Evolutionary conservation across 345 rosid genomes (phyloP).

Genomic region (Melastoma malabathricum): DNA sequence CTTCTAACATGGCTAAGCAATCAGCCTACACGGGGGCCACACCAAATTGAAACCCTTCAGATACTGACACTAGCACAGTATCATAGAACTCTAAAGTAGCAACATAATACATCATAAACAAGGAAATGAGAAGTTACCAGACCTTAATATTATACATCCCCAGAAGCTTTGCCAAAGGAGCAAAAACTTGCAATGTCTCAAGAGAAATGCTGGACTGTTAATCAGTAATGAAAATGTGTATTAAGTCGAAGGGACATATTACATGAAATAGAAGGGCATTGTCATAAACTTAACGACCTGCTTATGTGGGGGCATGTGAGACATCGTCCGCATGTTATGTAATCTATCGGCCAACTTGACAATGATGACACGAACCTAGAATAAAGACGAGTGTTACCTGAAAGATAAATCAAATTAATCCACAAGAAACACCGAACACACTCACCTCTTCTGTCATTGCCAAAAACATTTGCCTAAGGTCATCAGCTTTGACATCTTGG

Average conservation of each 20-base stretch:
- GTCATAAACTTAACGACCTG: slow-evolving; percentile 43
- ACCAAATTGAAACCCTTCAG: not conserved
- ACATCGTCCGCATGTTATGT: slow-evolving; percentile 95
- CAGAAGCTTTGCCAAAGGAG: slow-evolving; percentile 88
- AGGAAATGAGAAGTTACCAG: not conserved
- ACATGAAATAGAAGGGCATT: slow-evolving; percentile 2
- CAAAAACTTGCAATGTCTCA: slow-evolving; percentile 96
- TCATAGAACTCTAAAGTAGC: not conserved
- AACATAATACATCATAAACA: slow-evolving; percentile 3
- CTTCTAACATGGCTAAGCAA: not conserved
- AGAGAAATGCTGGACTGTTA: slow-evolving; percentile 87
- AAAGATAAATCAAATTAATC: not conserved
- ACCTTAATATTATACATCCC: slow-evolving; percentile 99
- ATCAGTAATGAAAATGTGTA: slow-evolving; percentile 9
- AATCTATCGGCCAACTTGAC: slow-evolving; percentile 97
- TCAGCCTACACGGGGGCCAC: not conserved
- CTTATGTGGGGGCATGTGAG: slow-evolving; percentile 90
- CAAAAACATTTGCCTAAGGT: slow-evolving; percentile 92
- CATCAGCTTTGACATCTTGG: slow-evolving; percentile 99
- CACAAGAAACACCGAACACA: slow-evolving; percentile 1
- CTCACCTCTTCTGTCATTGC: slow-evolving; percentile 96
- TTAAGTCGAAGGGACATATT: too few species aligned
- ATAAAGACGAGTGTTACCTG: slow-evolving; percentile 10
- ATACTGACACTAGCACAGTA: not conserved
- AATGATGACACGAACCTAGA: slow-evolving; percentile 95